Base-by-base conservation (phyloP, 1,284 basidiomycete species). In the Cryptococcus amylolentus region DNA sequence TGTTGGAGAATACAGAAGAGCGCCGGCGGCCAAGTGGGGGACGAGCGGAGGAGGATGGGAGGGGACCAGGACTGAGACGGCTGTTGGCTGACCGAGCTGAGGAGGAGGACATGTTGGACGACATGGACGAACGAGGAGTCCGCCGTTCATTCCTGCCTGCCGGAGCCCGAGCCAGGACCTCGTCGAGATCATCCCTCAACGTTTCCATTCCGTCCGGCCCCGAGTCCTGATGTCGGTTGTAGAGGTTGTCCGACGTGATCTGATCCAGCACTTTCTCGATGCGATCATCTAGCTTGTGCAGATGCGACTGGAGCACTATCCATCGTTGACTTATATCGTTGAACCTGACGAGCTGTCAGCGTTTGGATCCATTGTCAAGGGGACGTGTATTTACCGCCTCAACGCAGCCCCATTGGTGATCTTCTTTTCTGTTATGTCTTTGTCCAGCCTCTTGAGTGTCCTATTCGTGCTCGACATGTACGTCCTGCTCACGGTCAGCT, bases 331-430 rank as follows among this genome's bases (percentile, higher is more conserved):
- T 58, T 62, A 72, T 67, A 46, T 74, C 72, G 35, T 63, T 60
- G 39, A 65, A 61, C n/a, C 64, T 66, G 41, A n/a, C 14, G 27
- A 35, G 12, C 18, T 23, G 50, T 26, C 37, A 27, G 26, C 20
- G 37, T 61, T 26, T 57, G 35, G 37, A 16, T 37, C 45, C n/a
- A 10, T 26, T 47, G 31, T 35, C 31, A 14, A 47, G 10, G 35
- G 27, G 6, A 28, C 7, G 13, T 26, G 8, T 50, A 58, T 20
- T 35, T 49, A 89, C 60, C 91, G 81, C 56, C 93, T 83, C 54
- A 97, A 77, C 27, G 91, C 89, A 78, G 95, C 92, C 3, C 95
- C 95, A 62, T 98, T 97, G 81, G 90, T 91, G 16, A 92, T 95
- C 1, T 89, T 86, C 50, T 91, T 84, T 62, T 95, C 91, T 58